Percentiles rank a stretch among this genome's conserved stretches.
These are phyloP conservation scores for Fusarium proliferatum DNA, from an alignment of 2,329 filamentous ascomycete genomes.

Conservation along the genomic window DNA sequence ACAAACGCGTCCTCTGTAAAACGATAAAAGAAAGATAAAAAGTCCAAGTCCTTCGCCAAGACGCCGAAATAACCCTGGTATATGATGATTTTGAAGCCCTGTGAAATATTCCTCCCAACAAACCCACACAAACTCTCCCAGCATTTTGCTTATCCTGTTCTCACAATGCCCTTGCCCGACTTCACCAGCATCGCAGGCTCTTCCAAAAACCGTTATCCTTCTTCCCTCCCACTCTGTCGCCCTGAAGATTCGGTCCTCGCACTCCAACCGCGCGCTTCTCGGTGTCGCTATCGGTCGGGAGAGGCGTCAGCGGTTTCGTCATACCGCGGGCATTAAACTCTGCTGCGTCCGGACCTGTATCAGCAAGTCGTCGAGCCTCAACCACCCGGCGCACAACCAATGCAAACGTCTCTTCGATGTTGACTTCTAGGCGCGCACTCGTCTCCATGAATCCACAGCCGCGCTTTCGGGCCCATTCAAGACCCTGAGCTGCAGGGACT, in stretches of 20 bases:
- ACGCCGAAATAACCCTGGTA: slow-evolving; percentile 47
- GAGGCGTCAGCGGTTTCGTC: slow-evolving; percentile 68
- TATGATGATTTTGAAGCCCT: slow-evolving; percentile 43
- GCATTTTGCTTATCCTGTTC: background rate
- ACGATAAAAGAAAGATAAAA: slow-evolving; percentile 7
- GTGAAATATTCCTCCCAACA: slow-evolving; percentile 26
- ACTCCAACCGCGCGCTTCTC: slow-evolving; percentile 61
- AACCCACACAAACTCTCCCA: slow-evolving; percentile 2
- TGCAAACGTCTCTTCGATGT: slow-evolving; percentile 90
- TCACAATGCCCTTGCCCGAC: background rate
- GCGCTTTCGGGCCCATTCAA: slow-evolving; percentile 79
- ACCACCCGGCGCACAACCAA: slow-evolving; percentile 71
- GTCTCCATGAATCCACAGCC: slow-evolving; percentile 93
- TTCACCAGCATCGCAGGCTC: slow-evolving; percentile 66
- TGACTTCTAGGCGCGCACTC: slow-evolving; percentile 83
- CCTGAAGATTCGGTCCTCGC: slow-evolving; percentile 56
- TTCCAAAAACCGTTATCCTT: slow-evolving; percentile 64
- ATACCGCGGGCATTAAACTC: slow-evolving; percentile 63
- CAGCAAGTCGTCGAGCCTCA: slow-evolving; percentile 65
- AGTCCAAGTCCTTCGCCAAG: slow-evolving; percentile 34
- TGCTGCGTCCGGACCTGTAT: slow-evolving; percentile 57
- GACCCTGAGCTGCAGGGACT: slow-evolving; percentile 75
- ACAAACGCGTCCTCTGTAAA: slow-evolving; percentile 25
- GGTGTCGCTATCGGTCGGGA: slow-evolving; percentile 53
- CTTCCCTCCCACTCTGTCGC: slow-evolving; percentile 55